These are phyloP conservation scores for Russula abietina DNA, from an alignment of 768 basidiomycete species.

Conservation along the genomic window DNA sequence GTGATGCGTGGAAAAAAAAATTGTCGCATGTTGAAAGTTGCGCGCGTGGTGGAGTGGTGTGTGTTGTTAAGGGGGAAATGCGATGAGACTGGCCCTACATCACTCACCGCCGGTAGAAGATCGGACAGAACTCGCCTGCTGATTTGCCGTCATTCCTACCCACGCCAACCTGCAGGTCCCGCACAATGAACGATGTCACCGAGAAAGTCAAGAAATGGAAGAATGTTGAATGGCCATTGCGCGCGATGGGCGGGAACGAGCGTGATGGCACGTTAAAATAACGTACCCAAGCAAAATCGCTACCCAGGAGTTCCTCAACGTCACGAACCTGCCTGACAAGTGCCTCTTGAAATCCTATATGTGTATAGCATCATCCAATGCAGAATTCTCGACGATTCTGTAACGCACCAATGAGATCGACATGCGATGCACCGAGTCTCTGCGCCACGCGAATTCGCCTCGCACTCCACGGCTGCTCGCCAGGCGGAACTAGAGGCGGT, in stretches of 20 bases:
- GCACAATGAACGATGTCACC: neutral
- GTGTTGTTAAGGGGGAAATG: neutral
- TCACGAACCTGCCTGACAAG: slow-evolving; percentile 53
- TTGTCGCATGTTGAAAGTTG: neutral
- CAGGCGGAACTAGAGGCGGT: slow-evolving; percentile 30
- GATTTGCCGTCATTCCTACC: slow-evolving; percentile 54
- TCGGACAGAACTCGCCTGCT: slow-evolving; percentile 55
- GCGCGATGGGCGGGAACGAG: neutral
- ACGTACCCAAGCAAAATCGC: slow-evolving; percentile 48
- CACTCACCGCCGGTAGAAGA: slow-evolving; percentile 49
- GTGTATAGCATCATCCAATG: neutral
- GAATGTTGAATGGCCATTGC: neutral
- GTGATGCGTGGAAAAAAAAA: neutral
- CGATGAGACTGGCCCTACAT: neutral
- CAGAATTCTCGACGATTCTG: neutral
- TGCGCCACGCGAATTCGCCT: slow-evolving; percentile 45
- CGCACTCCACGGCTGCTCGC: slow-evolving; percentile 51
- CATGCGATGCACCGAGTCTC: slow-evolving; percentile 37
- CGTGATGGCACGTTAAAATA: neutral
- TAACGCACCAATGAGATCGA: slow-evolving; percentile 37
- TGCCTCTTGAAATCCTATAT: slow-evolving; percentile 47
- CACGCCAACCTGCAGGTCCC: slow-evolving; percentile 45
- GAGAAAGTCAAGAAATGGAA: neutral
- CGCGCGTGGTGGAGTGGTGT: neutral
- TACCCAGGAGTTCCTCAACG: slow-evolving; percentile 47